These are phyloP conservation scores for Gossypium anomalum DNA, from an alignment of 345 rosid species.

Conservation along the genomic window DNA sequence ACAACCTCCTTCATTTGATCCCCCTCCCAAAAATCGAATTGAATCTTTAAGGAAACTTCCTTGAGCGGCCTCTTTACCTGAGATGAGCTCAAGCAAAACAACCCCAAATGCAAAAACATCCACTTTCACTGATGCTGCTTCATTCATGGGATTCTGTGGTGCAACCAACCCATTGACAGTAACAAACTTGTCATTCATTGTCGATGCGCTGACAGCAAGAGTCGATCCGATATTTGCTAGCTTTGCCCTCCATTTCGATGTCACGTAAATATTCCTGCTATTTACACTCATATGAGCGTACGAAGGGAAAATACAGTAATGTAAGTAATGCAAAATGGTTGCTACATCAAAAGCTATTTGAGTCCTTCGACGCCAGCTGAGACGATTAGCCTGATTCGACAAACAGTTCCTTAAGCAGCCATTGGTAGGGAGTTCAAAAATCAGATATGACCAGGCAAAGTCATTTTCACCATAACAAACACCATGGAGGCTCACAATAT, in stretches of 20 bases:
- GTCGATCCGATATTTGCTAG: constrained; percentile 32
- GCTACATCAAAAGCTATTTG: constrained; percentile 51
- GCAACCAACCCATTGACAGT: constrained; percentile 19
- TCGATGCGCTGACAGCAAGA: neutral
- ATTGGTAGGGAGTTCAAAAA: constrained; percentile 40
- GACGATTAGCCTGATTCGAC: constrained; percentile 20
- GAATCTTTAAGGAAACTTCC: constrained; percentile 35
- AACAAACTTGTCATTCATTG: neutral
- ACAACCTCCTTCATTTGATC: constrained; percentile 40
- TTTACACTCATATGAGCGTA: constrained; percentile 37
- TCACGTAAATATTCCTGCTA: constrained; percentile 37
- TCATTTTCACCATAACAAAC: constrained; percentile 40
- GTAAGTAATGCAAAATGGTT: constrained; percentile 45
- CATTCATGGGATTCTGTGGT: constrained; percentile 26
- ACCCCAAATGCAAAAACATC: constrained; percentile 48
- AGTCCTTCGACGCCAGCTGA: constrained; percentile 33
- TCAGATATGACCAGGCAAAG: constrained; percentile 33
- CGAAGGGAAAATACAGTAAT: constrained; percentile 46
- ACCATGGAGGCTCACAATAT: constrained; percentile 45
- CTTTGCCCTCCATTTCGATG: constrained; percentile 50
- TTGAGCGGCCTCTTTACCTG: constrained; percentile 34
- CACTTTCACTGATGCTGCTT: constrained; percentile 31
- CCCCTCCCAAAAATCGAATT: constrained; percentile 41
- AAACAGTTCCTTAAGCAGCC: constrained; percentile 49
- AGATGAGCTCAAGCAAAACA: constrained; percentile 50